Conservation (phyloP, 495 filamentous ascomycete genomes). For the Xylaria bambusicola region DNA sequence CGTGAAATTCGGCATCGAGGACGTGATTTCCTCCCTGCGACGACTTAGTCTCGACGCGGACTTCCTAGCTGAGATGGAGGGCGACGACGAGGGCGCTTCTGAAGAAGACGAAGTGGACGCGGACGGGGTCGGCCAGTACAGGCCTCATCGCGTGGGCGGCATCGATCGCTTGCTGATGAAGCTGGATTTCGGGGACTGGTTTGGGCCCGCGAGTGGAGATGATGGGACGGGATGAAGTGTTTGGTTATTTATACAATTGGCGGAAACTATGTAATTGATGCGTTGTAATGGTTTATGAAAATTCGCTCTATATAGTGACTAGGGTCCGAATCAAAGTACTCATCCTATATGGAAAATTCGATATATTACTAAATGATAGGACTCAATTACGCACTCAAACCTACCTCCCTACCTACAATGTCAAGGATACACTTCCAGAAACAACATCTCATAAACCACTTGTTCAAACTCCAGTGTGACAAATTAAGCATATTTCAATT, state of each 20-base stretch:
- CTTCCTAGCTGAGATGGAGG: slow-evolving; percentile 31
- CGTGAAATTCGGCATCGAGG: slow-evolving; percentile 63
- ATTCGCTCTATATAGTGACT: too few relatives aligned
- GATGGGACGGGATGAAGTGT: slow-evolving; percentile 22
- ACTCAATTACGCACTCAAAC: too few relatives aligned
- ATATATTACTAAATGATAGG: too few relatives aligned
- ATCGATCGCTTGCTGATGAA: slow-evolving; percentile 85
- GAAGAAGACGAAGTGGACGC: slow-evolving; percentile 22
- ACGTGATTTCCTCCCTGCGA: slow-evolving; percentile 57
- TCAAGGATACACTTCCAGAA: too few relatives aligned
- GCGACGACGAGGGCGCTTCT: slow-evolving; percentile 19
- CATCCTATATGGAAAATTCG: too few relatives aligned
- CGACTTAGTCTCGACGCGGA: slow-evolving; percentile 29
- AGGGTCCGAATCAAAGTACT: background rate
- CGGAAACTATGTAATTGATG: too few relatives aligned
- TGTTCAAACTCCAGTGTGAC: too few relatives aligned
- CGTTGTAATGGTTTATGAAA: too few relatives aligned
- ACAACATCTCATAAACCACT: too few relatives aligned
- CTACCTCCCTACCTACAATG: too few relatives aligned
- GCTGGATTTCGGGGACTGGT: slow-evolving; percentile 67
- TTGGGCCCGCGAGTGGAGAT: slow-evolving; percentile 24
- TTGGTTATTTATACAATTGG: too few relatives aligned
- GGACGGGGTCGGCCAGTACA: slow-evolving; percentile 49
- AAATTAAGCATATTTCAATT: too few relatives aligned
- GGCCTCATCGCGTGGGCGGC: slow-evolving; percentile 66